These are phyloP conservation scores for Rosa chinensis DNA, from an alignment of 306 rosid genomes.

Conservation along the genomic window DNA sequence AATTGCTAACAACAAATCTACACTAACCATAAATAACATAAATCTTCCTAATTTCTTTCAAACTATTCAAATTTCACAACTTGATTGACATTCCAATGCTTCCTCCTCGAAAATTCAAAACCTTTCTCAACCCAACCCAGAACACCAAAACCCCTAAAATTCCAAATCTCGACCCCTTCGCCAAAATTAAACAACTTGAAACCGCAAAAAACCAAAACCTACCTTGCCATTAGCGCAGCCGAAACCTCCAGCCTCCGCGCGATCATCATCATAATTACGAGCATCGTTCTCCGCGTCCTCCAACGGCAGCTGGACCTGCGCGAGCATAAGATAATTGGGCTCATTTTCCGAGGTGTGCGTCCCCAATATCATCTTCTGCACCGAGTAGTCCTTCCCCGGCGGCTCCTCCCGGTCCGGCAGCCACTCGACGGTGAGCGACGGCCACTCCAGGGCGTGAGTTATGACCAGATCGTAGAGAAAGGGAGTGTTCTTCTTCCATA, in stretches of 20 bases:
- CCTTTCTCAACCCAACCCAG: not conserved
- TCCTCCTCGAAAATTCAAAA: not conserved
- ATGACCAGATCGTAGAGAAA: slow-evolving; percentile 90
- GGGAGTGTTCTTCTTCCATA: slow-evolving; percentile 98
- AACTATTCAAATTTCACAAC: not conserved
- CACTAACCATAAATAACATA: not conserved
- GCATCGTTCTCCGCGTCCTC: slow-evolving; percentile 94
- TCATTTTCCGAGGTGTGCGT: slow-evolving; percentile 97
- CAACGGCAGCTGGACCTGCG: slow-evolving; percentile 94
- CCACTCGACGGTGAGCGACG: slow-evolving; percentile 98
- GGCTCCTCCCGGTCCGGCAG: slow-evolving; percentile 91
- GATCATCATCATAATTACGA: slow-evolving; percentile 89
- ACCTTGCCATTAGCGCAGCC: slow-evolving; percentile 96
- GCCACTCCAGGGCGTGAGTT: slow-evolving; percentile 99
- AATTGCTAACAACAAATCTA: not conserved
- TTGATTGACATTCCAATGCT: not conserved
- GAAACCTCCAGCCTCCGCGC: slow-evolving; percentile 75
- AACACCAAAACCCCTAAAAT: not conserved
- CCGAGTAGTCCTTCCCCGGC: slow-evolving; percentile 87
- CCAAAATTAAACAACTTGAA: not conserved
- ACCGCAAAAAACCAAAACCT: not conserved
- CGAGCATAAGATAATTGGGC: slow-evolving; percentile 95
- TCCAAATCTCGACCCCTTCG: not conserved
- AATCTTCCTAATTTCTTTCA: not conserved
- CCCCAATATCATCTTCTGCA: slow-evolving; percentile 89